phyloP scores from a whole-genome alignment of 371 early-diverging fungal genomes.

The Rhizopus stolonifer region DNA sequence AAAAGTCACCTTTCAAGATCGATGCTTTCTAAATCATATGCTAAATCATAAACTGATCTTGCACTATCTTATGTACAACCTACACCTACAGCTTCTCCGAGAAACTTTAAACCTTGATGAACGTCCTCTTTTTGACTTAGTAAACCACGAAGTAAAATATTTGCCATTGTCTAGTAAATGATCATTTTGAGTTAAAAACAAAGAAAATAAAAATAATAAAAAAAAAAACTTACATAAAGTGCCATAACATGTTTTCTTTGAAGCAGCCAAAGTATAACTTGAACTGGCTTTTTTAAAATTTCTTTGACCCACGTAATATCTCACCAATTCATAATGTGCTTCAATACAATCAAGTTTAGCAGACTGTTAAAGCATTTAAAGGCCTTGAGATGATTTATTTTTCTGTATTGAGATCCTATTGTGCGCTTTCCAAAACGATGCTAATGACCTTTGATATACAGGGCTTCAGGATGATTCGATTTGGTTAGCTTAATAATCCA shows the following conservation, averaged over 20 bases:
- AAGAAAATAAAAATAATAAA: too few relatives aligned
- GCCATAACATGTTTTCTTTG: conserved; percentile 66
- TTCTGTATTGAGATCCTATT: conserved; percentile 23
- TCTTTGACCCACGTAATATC: conserved; percentile 55
- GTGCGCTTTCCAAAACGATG: conserved; percentile 41
- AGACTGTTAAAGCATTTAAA: conserved; percentile 45
- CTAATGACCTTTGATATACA: conserved; percentile 70
- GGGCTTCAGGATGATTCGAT: conserved; percentile 63
- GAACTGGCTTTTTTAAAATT: conserved; percentile 66
- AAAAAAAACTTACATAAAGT: conserved; percentile 75
- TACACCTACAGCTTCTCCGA: conserved; percentile 36
- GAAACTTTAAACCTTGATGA: conserved; percentile 26
- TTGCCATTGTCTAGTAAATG: conserved; percentile 41
- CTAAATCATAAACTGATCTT: conserved; percentile 37
- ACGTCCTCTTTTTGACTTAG: conserved; percentile 29
- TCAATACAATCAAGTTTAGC: conserved; percentile 36
- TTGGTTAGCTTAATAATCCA: conserved; percentile 72
- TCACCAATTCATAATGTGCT: conserved; percentile 36
- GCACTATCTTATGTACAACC: conserved; percentile 24
- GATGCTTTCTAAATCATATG: conserved; percentile 33
- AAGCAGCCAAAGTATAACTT: conserved; percentile 75
- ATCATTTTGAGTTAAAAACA: too few relatives aligned
- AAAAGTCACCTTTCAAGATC: conserved; percentile 25
- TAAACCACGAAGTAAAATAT: conserved; percentile 30
- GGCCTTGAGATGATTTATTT: conserved; percentile 25